Evolutionary conservation across 208 protist species (phyloP), one percentile per base, ranked within the genome.

Genomic region (Leptomonas seymouri): DNA sequence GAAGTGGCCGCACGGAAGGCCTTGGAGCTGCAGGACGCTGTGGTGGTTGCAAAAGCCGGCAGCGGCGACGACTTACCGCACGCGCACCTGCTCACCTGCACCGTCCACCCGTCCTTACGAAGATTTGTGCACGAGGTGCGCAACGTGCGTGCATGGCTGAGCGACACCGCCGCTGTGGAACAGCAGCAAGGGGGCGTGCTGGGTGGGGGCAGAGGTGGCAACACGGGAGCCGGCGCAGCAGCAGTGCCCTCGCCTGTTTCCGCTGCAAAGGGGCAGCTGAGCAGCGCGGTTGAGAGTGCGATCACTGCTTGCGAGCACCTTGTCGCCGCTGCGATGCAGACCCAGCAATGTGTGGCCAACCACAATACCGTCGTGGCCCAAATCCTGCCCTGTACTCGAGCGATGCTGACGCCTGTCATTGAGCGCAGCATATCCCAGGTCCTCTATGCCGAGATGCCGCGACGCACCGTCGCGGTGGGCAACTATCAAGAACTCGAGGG

Each of bases 401-500:
- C 66, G 16, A 93, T 97, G 84, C 85, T 97, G 18, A 53, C 79
- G 28, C 39, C 79, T 0, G 79, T 75, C 9, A 87, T 91, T 1
- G 55, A 85, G 27, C 85, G 83, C 48, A 79, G 81, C 44, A 62
- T 83, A 23, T 71, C 68, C 25, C 87, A 94, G 51, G 81, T 95
- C 27, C 74, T 94, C 46, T 89, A 85, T 58, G 74, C 65, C 21
- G 87, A 85, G 36, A 69, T 64, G 14, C 41, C 75, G 18, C 64
- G 23, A 6, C 85, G 87, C 44, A 31, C 61, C 50, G 82, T 97
- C 49, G 63, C 88, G 23, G 46, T 90, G 41, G 70, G 71, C 28
- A 91, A 92, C 75, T 85, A 93, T 67, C 80, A 93, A 58, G 93
- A 97, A 68, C 77, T 97, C 16, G 86, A 95, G 31, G 84, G 82